Evolutionary conservation across 495 filamentous ascomycete genomes (phyloP).

Genomic region (Tuber aestivum): DNA sequence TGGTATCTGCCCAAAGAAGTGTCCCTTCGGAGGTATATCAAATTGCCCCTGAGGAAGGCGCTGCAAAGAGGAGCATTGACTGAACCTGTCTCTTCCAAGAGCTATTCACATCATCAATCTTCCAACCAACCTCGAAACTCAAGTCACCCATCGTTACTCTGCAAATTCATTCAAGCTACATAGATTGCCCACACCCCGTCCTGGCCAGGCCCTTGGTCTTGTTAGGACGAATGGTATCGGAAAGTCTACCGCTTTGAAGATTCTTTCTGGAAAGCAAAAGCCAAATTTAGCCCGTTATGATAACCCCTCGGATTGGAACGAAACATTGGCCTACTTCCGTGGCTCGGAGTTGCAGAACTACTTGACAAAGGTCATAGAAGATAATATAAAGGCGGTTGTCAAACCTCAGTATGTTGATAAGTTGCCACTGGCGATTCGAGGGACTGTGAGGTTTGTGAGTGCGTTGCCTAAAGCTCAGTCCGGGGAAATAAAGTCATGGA

Average conservation of each 20-base stretch:
- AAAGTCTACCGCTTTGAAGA: conserved; percentile 97
- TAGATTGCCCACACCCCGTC: conserved; percentile 86
- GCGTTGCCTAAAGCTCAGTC: conserved; percentile 63
- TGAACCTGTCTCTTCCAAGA: conserved; percentile 6
- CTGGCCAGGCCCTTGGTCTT: conserved; percentile 92
- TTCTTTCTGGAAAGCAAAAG: conserved; percentile 95
- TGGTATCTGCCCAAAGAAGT: conserved; percentile 98
- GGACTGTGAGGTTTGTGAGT: conserved; percentile 67
- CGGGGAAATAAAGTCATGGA: conserved; percentile 56
- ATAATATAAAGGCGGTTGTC: conserved; percentile 90
- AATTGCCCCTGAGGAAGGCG: not conserved
- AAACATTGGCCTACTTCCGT: conserved; percentile 95
- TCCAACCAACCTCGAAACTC: conserved; percentile 93
- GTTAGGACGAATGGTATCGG: conserved; percentile 99
- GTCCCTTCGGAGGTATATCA: conserved; percentile 68
- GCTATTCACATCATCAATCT: conserved; percentile 99
- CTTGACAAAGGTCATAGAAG: conserved; percentile 95
- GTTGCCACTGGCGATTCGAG: conserved; percentile 84
- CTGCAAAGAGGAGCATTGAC: not conserved
- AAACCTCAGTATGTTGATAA: conserved; percentile 99
- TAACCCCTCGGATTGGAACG: conserved; percentile 97
- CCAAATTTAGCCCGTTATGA: conserved; percentile 92
- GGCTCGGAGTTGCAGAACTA: conserved; percentile 98
- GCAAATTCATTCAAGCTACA: conserved; percentile 99
- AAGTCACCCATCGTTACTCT: conserved; percentile 96